Conservation (phyloP, 306 rosid genomes). For the Prunus mongolica region DNA sequence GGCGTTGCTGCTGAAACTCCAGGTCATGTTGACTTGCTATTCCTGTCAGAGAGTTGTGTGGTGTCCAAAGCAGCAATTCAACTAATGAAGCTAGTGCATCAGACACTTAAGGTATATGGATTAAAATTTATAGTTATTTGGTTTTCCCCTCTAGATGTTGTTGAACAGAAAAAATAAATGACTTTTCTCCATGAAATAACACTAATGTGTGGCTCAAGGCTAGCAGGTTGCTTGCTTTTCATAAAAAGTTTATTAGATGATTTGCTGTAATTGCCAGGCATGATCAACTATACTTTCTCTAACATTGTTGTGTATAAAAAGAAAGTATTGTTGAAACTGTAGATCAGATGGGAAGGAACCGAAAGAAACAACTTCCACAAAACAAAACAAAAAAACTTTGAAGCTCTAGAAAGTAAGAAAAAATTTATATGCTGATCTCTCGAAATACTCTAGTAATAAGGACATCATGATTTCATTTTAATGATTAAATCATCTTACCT, state of each 20-base stretch:
- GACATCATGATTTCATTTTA: not conserved
- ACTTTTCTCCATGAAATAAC: not conserved
- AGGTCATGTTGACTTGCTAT: slow-evolving; percentile 64
- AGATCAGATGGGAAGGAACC: not conserved
- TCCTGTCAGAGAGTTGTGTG: slow-evolving; percentile 74
- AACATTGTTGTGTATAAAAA: not conserved
- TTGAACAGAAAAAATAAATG: not conserved
- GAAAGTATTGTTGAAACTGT: not conserved
- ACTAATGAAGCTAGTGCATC: slow-evolving; percentile 80
- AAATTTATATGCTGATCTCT: not conserved
- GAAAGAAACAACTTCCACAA: not conserved
- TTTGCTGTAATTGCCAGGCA: not conserved
- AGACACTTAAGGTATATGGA: slow-evolving; percentile 64
- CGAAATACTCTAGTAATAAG: not conserved
- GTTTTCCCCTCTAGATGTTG: not conserved
- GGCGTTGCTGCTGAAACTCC: slow-evolving; percentile 38
- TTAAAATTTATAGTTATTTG: slow-evolving; percentile 5
- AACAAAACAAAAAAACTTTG: not conserved
- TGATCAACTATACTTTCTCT: not conserved
- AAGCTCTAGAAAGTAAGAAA: not conserved
- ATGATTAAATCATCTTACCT: not conserved
- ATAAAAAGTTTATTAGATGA: not conserved
- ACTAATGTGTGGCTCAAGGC: not conserved
- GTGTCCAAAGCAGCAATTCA: slow-evolving; percentile 82
- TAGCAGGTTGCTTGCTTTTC: not conserved